Base-by-base conservation (phyloP, 805 yeast species). In the Wickerhamomyces kurtzmanii region DNA sequence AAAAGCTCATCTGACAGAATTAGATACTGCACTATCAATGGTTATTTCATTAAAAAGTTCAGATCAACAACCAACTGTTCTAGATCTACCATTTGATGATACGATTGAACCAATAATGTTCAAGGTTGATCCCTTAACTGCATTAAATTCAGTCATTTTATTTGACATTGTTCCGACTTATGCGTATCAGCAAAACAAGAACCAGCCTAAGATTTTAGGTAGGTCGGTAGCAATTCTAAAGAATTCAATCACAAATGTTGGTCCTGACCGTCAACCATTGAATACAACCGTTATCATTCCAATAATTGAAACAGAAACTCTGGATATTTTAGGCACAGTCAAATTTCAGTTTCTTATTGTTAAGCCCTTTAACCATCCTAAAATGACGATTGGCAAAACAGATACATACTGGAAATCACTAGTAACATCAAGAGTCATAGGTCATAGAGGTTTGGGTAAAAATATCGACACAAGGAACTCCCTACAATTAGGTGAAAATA, bases 361-460 rank as follows among this genome's bases (percentile, higher is more conserved):
- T 5, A 71, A 66, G 9, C 77, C 96, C 3, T 89, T 87, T 45
- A 47, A 49, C 20, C 93, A 85, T 48, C 74, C 75, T 7, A 66
- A 69, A 22, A 71, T 79, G 75, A 66, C 68, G 8, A 55, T 79
- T n/a, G 63, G 39, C 19, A 60, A 80, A 40, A 69, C 84, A 1
- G 80, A 82, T 29, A 78, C 91, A 2, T 87, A 86, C 55, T 89
- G 96, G 96, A 83, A 81, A 45, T 84, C 91, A 10, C 59, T 85
- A 30, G 86, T 82, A 5, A 71, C 89, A 0, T 83, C 96, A 2
- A 66, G 95, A 34, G 94, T 89, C 15, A 89, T 89, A 55, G 97
- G 97, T 2, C 97, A 89, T 53, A 71, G 97, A 45, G 97, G 97
- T 5, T 62, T 85, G 38, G 97, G 97, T 40, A 87, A 86, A 59